These are phyloP conservation scores for Gaeumannomyces sp. DNA, from an alignment of 2,329 filamentous ascomycete genomes.

Conservation along the genomic window DNA sequence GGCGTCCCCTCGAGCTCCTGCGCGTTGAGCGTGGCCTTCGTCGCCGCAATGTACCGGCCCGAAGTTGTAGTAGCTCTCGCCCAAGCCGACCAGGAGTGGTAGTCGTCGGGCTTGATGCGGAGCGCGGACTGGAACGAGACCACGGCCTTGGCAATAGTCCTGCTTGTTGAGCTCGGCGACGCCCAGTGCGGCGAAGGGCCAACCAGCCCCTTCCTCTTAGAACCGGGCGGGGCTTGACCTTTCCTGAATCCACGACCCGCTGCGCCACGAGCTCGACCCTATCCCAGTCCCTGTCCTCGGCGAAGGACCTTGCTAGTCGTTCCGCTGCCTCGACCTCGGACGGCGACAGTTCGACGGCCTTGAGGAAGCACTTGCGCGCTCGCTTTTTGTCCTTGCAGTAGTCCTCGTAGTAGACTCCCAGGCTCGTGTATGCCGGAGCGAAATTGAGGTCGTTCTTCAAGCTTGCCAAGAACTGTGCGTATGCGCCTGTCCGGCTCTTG, in stretches of 20 bases:
- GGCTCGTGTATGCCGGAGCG: slow-evolving; percentile 83
- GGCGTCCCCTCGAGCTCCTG: slow-evolving; percentile 63
- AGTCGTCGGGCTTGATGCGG: slow-evolving; percentile 76
- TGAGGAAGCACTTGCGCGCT: slow-evolving; percentile 89
- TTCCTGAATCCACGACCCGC: slow-evolving; percentile 89
- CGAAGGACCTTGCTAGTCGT: slow-evolving; percentile 77
- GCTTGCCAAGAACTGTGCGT: slow-evolving; percentile 74
- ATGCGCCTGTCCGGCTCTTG: slow-evolving; percentile 75
- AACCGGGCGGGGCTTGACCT: slow-evolving; percentile 86
- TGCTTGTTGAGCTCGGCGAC: slow-evolving; percentile 93
- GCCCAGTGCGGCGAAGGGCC: slow-evolving; percentile 90
- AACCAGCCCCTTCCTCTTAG: slow-evolving; percentile 86
- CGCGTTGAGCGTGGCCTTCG: slow-evolving; percentile 82
- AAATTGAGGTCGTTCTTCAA: slow-evolving; percentile 83
- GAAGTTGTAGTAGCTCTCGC: slow-evolving; percentile 97
- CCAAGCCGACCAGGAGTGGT: slow-evolving; percentile 93
- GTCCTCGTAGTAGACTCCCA: slow-evolving; percentile 87
- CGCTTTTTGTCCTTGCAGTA: slow-evolving; percentile 83
- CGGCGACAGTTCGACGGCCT: slow-evolving; percentile 86
- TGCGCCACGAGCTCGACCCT: slow-evolving; percentile 89
- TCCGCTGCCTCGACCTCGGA: slow-evolving; percentile 84
- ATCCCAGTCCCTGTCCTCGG: slow-evolving; percentile 90
- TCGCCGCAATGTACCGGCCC: slow-evolving; percentile 87
- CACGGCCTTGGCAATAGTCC: slow-evolving; percentile 80
- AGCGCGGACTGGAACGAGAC: slow-evolving; percentile 88